Evolutionary conservation across 2,329 filamentous ascomycete genomes (phyloP).

Genomic region (Arthrobotrys sphaeroides): DNA sequence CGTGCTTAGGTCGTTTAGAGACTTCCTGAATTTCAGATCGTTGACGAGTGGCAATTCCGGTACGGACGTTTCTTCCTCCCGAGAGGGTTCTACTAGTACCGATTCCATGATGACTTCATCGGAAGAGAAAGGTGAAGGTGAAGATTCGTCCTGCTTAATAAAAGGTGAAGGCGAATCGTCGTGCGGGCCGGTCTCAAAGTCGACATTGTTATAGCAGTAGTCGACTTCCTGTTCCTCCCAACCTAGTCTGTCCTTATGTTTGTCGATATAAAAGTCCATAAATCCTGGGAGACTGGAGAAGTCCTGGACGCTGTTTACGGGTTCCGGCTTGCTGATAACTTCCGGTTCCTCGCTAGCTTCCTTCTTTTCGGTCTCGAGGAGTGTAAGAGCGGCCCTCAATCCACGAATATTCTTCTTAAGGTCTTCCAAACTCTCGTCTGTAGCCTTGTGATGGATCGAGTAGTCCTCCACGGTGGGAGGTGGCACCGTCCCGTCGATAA

Average conservation of each 20-base stretch:
- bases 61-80: neutral
- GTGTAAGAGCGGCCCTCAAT: conserved; percentile 30
- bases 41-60: neutral
- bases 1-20: conserved; percentile 22
- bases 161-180: conserved; percentile 17
- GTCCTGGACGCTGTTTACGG: conserved; percentile 18
- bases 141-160: conserved; percentile 31
- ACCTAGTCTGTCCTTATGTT: neutral
- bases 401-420: conserved; percentile 51
- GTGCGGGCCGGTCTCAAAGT: neutral
- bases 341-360: conserved; percentile 12
- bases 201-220: neutral
- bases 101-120: conserved; percentile 7
- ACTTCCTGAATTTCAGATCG: conserved; percentile 25
- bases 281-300: conserved; percentile 24
- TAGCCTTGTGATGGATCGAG: conserved; percentile 33
- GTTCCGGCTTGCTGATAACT: conserved; percentile 9
- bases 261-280: conserved; percentile 12
- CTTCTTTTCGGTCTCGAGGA: conserved; percentile 33
- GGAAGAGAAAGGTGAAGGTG: conserved; percentile 3
- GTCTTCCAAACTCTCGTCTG: conserved; percentile 41
- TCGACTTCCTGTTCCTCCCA: conserved; percentile 19
- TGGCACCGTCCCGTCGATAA: neutral
- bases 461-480: conserved; percentile 20
- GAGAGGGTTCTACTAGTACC: neutral